Evolutionary conservation across 805 yeast species (phyloP), one percentile per base, ranked within the genome.

Genomic region (Candida pini): DNA sequence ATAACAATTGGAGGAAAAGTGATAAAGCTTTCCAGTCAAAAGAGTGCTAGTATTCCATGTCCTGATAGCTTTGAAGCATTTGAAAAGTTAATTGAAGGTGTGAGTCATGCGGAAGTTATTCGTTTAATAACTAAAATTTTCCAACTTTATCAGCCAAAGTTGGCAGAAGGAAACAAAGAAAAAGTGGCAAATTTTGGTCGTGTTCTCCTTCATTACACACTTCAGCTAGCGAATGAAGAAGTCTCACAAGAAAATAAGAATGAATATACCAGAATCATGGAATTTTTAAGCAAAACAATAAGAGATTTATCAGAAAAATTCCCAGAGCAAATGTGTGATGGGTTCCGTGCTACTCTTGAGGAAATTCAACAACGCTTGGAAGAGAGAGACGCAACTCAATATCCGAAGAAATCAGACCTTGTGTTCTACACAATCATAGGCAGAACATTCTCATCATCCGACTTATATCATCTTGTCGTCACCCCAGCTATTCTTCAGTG

Each of bases 391-490:
- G 29, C 31, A 12, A 18, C 33, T 3, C 14, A 26, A 10, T 67
- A 64, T 39, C 68, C 71, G 20, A 59, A 54, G 28, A 47, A 61
- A 12, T 62, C 73, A 1, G 95, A 88, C 52, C 59, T 87, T 39
- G 59, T 85, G 5, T 73, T 82, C 40, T 84, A 81, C 50, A 67
- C 78, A 0, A 48, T 87, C 5, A 68, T 89, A 38, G 97, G 97
- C 6, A 66, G 71, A 35, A 54, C 88, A 4, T 92, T 83, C 53
- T 89, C 98, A 0, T 87, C 97, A 1, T 92, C 98, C 0, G 99
- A 92, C 65, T 89, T 87, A 54, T 90, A 84, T 60, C 98, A 92
- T 65, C 68, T 88, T 39, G 82, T 92, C 9, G 89, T 80, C 4
- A 89, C 96, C 0, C 96, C 97, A 4, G 71, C 90, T 2, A 63